phyloP scores from a whole-genome alignment of 75 land plant species.

The Selaginella moellendorffii region DNA sequence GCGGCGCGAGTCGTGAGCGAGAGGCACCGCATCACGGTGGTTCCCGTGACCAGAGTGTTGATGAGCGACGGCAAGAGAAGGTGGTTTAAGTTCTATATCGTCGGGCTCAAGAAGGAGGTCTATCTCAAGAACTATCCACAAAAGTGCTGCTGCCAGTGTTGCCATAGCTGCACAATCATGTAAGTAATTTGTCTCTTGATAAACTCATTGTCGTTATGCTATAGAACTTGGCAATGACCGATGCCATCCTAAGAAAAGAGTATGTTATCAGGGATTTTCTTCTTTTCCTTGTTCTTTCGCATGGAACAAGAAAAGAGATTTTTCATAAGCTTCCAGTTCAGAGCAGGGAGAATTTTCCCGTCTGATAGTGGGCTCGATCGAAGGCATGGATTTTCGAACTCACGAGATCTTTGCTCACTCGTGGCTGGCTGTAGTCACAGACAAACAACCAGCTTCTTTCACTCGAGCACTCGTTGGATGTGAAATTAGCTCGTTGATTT shows the following conservation, averaged over 20 bases:
- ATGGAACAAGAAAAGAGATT: no score
- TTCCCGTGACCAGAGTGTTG: slow-evolving; percentile 86
- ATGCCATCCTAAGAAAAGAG: no score
- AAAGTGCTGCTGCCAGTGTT: neutral
- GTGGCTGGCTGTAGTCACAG: slow-evolving; percentile 29
- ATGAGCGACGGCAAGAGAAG: slow-evolving; percentile 35
- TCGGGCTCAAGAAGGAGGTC: slow-evolving; percentile 65
- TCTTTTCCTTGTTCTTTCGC: no score
- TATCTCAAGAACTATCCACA: slow-evolving; percentile 51
- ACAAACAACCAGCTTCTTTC: slow-evolving; percentile 19
- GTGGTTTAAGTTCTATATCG: slow-evolving; percentile 74
- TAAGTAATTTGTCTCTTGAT: neutral
- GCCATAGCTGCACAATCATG: neutral
- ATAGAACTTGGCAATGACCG: no score
- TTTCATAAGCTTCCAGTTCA: no score
- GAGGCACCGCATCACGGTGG: slow-evolving; percentile 67
- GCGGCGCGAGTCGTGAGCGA: slow-evolving; percentile 79
- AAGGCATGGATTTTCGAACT: neutral
- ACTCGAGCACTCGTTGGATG: slow-evolving; percentile 9
- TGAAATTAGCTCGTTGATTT: slow-evolving; percentile 15
- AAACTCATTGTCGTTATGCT: no score
- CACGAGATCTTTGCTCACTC: neutral
- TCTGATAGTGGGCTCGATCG: no score
- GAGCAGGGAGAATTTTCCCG: no score
- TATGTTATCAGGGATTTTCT: no score